Base-by-base conservation (phyloP, 164 flowering plant genomes). In the Brasenia schreberi region DNA sequence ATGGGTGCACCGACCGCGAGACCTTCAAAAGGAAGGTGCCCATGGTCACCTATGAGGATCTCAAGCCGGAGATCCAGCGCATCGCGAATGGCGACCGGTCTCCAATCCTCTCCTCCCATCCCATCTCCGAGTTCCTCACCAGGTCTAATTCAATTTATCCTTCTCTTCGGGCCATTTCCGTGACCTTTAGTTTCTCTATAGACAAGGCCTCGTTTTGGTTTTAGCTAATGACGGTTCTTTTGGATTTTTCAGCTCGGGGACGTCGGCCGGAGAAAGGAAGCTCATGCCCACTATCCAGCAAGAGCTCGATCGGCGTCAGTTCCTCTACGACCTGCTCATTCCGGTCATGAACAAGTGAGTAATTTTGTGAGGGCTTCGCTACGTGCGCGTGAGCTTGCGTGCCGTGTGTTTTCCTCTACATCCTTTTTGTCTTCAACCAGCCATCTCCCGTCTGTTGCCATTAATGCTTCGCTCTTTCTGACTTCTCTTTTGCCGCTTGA, bases 11-110 rank as follows among this genome's bases (percentile, higher is more conserved):
- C 4, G 77, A 81, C 58, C 74, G 79, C 10, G 74, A 78, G 16
- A 69, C 76, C 5, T 81, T 81, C 72, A 81, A 79, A 61, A 66
- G 76, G 6, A 71, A 63, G 59, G 6, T 81, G 19, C 82, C 84
- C 5, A 63, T 81, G 23, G 70, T 77, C 42, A 68, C 74, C 23
- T 81, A 81, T 70, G 82, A 78, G 60, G 77, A 81, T 72, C 73
- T 81, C 44, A 72, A 77, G 71, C 77, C 77, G 2, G 75, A 76
- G 44, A 81, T 81, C 59, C 78, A 76, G 10, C 76, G 84, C 16
- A 81, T 81, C 61, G 84, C 84, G 3, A 75, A 81, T 19, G 84
- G 85, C 4, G 84, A 81, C 58, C 73, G 72, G 4, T 81, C 84
- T 11, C 67, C 81, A 11, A 81, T 81, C 64, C 44, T 81, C 5